phyloP scores from a whole-genome alignment of 345 rosid species.

The Rhodamnia argentea region DNA sequence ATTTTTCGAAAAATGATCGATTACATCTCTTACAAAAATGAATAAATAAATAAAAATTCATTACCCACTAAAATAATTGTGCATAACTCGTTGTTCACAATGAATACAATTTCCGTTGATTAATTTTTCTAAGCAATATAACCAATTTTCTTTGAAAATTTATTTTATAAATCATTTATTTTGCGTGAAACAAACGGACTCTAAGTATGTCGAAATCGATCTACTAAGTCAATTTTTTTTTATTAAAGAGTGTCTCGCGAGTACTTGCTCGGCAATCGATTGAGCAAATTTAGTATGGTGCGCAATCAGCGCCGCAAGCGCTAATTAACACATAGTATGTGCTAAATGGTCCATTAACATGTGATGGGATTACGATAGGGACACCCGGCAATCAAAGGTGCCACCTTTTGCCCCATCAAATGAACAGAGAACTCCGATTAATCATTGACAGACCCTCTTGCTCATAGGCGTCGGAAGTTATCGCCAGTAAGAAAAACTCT shows the following conservation, averaged over 20 bases:
- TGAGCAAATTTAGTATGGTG: not conserved
- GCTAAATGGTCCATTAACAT: not conserved
- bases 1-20: too few species aligned
- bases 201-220: not conserved
- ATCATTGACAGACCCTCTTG: not conserved
- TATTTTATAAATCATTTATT: too few species aligned
- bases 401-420: not conserved
- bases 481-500: fast-evolving
- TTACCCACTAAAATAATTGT: too few species aligned
- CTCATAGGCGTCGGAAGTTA: not conserved
- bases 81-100: too few species aligned
- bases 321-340: too few species aligned
- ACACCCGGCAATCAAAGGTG: not conserved
- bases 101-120: too few species aligned
- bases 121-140: too few species aligned
- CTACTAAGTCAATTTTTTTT: not conserved
- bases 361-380: not conserved
- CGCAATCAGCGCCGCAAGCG: too few species aligned
- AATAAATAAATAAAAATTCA: too few species aligned
- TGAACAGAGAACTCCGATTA: not conserved
- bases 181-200: too few species aligned
- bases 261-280: not conserved
- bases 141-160: too few species aligned
- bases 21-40: too few species aligned
- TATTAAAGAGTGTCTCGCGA: not conserved